Conservation (phyloP, 768 basidiomycete species). For the Suillus placidus region DNA sequence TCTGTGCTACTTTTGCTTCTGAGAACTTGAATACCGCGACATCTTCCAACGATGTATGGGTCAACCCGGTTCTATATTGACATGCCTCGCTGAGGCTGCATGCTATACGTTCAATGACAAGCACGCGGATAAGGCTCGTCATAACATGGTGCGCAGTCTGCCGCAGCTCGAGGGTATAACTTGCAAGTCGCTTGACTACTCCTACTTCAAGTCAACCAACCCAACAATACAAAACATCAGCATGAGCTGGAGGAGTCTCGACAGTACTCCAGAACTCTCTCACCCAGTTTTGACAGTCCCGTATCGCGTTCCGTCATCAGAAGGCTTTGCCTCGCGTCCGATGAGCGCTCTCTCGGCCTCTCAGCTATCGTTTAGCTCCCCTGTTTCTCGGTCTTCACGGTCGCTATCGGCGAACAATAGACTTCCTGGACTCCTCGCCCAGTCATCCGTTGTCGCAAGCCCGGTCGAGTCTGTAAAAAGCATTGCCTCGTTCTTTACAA, state of each 20-base stretch:
- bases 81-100: background rate
- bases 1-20: background rate
- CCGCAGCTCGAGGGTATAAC: background rate
- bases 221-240: background rate
- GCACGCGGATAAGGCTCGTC: background rate
- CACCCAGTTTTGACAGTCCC: slow-evolving; percentile 5
- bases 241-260: slow-evolving; percentile 15
- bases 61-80: background rate
- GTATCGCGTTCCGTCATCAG: slow-evolving; percentile 7
- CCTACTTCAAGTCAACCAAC: background rate
- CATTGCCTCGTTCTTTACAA: slow-evolving; percentile 12
- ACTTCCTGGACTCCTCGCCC: slow-evolving; percentile 7
- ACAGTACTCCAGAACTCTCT: slow-evolving; percentile 6
- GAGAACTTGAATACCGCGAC: background rate
- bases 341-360: slow-evolving; percentile 11
- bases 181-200: background rate
- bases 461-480: slow-evolving; percentile 11
- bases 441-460: slow-evolving; percentile 6
- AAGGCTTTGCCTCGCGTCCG: slow-evolving; percentile 9
- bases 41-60: background rate
- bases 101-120: background rate
- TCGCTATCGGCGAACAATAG: background rate
- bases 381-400: slow-evolving; percentile 3
- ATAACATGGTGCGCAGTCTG: background rate
- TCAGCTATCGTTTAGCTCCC: slow-evolving; percentile 9